Evolutionary conservation across 768 basidiomycete genomes (phyloP).

Genomic region (Tylopilus balloui): DNA sequence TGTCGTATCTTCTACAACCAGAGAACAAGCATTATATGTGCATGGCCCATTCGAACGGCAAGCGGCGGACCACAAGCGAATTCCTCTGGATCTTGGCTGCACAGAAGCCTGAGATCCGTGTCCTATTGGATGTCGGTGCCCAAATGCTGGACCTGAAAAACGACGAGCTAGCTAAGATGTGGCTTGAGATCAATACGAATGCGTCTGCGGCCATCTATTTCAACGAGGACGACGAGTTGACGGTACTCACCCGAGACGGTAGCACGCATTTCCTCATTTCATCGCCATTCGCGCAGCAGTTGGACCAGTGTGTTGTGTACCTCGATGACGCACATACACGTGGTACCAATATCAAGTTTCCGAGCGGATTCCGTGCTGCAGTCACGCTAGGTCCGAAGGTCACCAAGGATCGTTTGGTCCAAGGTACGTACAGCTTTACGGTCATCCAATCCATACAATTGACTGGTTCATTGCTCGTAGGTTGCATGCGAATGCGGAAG

Average conservation of each 20-base stretch:
- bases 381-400: constrained; percentile 38
- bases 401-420: constrained; percentile 34
- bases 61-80: constrained; percentile 10
- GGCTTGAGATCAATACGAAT: constrained; percentile 32
- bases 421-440: constrained; percentile 23
- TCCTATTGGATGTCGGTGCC: constrained; percentile 53
- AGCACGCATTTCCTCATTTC: constrained; percentile 26
- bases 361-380: constrained; percentile 31
- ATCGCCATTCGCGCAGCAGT: constrained; percentile 32
- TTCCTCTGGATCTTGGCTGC: constrained; percentile 31
- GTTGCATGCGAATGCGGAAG: constrained; percentile 52
- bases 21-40: constrained; percentile 19
- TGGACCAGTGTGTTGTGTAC: constrained; percentile 35
- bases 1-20: constrained; percentile 29
- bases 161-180: constrained; percentile 34
- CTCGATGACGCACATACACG: constrained; percentile 40
- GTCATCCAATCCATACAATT: neutral
- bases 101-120: constrained; percentile 38
- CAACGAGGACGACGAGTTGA: constrained; percentile 19
- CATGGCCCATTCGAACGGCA: constrained; percentile 5
- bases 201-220: constrained; percentile 38
- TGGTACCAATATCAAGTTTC: constrained; percentile 38
- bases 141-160: constrained; percentile 52
- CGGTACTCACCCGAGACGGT: constrained; percentile 11
- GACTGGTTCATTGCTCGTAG: neutral